A percentile compares a stretch with the other conserved stretches of the same genome.
phyloP scores from a whole-genome alignment of 768 basidiomycete species.

The Hydnomerulius pinastri region DNA sequence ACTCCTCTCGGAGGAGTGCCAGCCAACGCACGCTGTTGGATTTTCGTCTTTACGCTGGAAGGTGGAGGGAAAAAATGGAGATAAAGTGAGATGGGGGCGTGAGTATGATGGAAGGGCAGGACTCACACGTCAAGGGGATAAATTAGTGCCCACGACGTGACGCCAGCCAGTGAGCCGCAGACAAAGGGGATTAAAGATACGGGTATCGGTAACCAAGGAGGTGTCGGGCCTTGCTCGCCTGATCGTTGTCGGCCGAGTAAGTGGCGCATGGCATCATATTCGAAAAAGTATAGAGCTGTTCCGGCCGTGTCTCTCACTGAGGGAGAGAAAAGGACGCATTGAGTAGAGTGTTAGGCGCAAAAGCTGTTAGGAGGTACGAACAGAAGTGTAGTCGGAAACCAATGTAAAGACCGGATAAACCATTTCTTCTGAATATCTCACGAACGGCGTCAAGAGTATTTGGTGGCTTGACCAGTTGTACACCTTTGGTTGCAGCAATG shows the following conservation, averaged over 20 bases:
- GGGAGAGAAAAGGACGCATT: constrained; percentile 6
- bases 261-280: constrained; percentile 92
- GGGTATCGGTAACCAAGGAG: constrained; percentile 85
- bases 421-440: constrained; percentile 70
- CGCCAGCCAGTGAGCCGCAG: constrained; percentile 89
- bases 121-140: constrained; percentile 93
- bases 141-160: constrained; percentile 86
- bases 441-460: constrained; percentile 76
- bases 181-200: constrained; percentile 82
- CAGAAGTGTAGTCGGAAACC: constrained; percentile 88
- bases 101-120: neutral
- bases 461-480: constrained; percentile 73
- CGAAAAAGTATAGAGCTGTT: constrained; percentile 90
- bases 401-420: constrained; percentile 70
- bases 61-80: constrained; percentile 14
- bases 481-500: constrained; percentile 80
- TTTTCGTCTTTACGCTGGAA: constrained; percentile 87
- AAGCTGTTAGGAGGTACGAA: constrained; percentile 36
- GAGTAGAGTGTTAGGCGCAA: neutral
- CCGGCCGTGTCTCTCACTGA: constrained; percentile 87
- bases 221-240: constrained; percentile 80
- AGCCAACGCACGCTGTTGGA: constrained; percentile 90
- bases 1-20: constrained; percentile 73
- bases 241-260: constrained; percentile 74
- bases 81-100: neutral